phyloP scores from a whole-genome alignment of 371 early-diverging fungal species.

The Dichotomocladium elegans region DNA sequence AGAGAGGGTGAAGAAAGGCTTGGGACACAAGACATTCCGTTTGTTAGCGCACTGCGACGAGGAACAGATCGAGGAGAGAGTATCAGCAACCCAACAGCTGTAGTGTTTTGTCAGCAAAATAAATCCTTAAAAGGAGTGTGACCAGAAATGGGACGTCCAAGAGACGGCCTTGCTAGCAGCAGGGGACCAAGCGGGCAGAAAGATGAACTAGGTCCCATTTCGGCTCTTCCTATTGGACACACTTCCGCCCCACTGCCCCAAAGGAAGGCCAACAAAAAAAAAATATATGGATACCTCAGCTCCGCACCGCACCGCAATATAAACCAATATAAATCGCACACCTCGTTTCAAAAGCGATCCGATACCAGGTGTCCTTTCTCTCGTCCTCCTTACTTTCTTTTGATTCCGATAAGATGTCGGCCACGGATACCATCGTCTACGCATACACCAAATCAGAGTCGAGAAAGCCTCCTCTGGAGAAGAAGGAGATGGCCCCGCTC shows the following conservation, averaged over 20 bases:
- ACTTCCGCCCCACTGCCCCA: slow-evolving; percentile 9
- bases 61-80: no score
- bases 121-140: no score
- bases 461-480: slow-evolving; percentile 41
- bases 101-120: no score
- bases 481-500: slow-evolving; percentile 42
- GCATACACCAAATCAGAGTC: slow-evolving; percentile 45
- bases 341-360: neutral
- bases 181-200: no score
- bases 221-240: slow-evolving; percentile 7
- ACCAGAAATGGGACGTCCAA: no score
- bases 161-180: no score
- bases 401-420: slow-evolving; percentile 3
- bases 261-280: slow-evolving; percentile 7
- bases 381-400: neutral
- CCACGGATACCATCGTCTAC: slow-evolving; percentile 16
- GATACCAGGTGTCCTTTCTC: neutral
- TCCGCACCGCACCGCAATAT: neutral
- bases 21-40: no score
- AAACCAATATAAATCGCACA: no score
- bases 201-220: no score
- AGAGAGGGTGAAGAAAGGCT: no score
- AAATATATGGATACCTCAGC: neutral
- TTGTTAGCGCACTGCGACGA: no score
- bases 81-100: no score